Evolutionary conservation across 257 asterid genomes (phyloP).

Genomic region (Jaltomata sinuosa): DNA sequence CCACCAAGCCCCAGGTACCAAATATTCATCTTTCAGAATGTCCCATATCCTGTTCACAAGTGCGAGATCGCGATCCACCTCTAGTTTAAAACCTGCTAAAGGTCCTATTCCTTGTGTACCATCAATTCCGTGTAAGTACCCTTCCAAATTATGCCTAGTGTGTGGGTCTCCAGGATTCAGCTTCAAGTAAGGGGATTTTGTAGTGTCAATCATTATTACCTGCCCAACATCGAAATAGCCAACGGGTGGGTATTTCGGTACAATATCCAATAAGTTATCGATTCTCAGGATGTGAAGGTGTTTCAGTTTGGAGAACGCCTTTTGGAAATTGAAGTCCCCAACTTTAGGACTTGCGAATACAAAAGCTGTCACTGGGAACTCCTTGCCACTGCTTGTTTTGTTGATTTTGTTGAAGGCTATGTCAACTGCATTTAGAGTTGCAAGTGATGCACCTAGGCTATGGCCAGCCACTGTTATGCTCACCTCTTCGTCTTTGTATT

Average conservation of each 20-base stretch:
- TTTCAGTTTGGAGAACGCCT: background rate
- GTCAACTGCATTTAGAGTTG: slow-evolving; percentile 56
- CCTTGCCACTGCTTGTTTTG: slow-evolving; percentile 33
- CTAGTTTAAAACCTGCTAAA: slow-evolving; percentile 44
- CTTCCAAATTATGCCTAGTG: slow-evolving; percentile 57
- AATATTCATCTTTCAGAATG: slow-evolving; percentile 37
- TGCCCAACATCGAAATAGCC: slow-evolving; percentile 55
- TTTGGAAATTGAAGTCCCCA: slow-evolving; percentile 38
- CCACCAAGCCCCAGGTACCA: slow-evolving; percentile 65
- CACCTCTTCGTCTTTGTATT: slow-evolving; percentile 52
- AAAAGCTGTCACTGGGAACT: slow-evolving; percentile 63
- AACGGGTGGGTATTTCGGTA: slow-evolving; percentile 45
- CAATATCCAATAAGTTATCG: slow-evolving; percentile 44
- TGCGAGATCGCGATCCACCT: slow-evolving; percentile 39
- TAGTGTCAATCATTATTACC: slow-evolving; percentile 46
- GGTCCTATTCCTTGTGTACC: slow-evolving; percentile 58
- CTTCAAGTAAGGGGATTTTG: slow-evolving; percentile 45
- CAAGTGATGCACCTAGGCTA: background rate
- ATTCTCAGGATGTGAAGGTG: slow-evolving; percentile 33
- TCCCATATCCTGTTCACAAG: slow-evolving; percentile 51
- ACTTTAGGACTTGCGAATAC: slow-evolving; percentile 65
- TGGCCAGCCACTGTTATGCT: slow-evolving; percentile 81
- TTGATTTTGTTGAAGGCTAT: slow-evolving; percentile 49
- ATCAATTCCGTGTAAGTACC: slow-evolving; percentile 71
- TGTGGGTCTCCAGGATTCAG: slow-evolving; percentile 28